Conservation (phyloP, 1,284 basidiomycete genomes). For the Ustilago crameri region DNA sequence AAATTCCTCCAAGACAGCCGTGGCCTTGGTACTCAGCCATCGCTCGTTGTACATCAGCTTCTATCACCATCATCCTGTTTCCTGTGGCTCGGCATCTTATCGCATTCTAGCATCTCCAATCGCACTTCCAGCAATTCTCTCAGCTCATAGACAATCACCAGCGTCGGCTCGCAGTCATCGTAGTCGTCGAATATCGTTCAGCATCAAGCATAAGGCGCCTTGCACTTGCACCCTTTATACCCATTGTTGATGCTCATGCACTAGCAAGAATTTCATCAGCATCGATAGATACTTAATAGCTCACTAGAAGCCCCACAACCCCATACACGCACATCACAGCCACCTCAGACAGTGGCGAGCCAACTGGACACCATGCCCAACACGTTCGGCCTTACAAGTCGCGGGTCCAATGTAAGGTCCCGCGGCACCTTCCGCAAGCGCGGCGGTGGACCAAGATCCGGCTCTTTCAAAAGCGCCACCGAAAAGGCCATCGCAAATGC, state of each 20-base stretch:
- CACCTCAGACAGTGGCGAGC: neutral
- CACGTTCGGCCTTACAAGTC: constrained; percentile 50
- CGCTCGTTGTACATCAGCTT: no score
- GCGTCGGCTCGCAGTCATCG: no score
- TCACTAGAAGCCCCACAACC: no score
- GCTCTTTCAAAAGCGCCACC: constrained; percentile 42
- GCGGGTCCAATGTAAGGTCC: constrained; percentile 37
- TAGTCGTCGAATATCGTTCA: no score
- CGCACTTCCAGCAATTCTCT: no score
- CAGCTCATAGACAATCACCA: neutral
- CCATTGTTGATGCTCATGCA: no score
- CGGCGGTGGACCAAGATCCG: constrained; percentile 38
- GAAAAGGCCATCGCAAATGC: constrained; percentile 51
- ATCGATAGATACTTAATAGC: no score
- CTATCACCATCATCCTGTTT: neutral
- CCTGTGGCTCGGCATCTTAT: neutral
- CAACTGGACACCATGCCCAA: constrained; percentile 24
- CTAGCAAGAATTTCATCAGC: no score
- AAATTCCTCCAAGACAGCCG: neutral
- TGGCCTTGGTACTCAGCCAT: neutral
- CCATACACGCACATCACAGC: neutral
- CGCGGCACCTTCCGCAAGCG: constrained; percentile 49
- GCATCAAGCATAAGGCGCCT: no score
- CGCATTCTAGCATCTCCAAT: no score
- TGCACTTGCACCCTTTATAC: no score